Base-by-base conservation (phyloP, 1,284 basidiomycete species). In the Trametes pubescens region DNA sequence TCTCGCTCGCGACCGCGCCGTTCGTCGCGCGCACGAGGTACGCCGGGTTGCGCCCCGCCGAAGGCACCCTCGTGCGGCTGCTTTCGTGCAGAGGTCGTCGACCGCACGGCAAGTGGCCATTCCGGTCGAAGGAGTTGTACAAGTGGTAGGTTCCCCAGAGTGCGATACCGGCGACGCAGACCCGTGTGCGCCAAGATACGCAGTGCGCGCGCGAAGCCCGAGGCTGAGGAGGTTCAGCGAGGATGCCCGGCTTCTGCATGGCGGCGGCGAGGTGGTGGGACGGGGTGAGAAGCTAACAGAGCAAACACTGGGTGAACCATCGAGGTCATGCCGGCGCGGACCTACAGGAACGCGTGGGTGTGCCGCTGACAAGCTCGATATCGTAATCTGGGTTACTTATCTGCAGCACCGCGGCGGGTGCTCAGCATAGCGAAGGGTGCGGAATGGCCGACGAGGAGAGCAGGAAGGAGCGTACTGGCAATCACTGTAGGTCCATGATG, bases 1-100 rank as follows among this genome's bases (percentile, higher is more conserved):
- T 93, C 80, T 98, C 96, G 48, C 89, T 84, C 2, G 96, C 94
- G 21, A 98, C 95, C 1, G 94, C 95, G 4, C 93, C 96, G 71
- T 90, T 79, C 29, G 81, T 80, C 0, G 91, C 95, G 64, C 86
- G 79, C 49, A 92, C 84, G 40, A 94, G 83, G 71, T 90, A 93
- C 14, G 91, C 88, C 0, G 90, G 90, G 69, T 95, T 95, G 29
- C 79, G 77, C 8, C 70, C 65, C 4, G 63, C 65, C 14, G 72
- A 72, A 0, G 67, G 69, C 3, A 66, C 62, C 10, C 57, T 64
- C 22, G 65, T 69, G 22, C 66, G 62, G 34, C 51, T 57, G 46
- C 68, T 67, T 34, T 63, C 46, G 10, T 13, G 16, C 5, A 24
- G 5, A 9, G 48, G 9, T 47, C 24, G 11, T 1, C n/a, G 16